Conservation (phyloP, 192 early-diverging fungal genomes). For the Umbelopsis sp. region DNA sequence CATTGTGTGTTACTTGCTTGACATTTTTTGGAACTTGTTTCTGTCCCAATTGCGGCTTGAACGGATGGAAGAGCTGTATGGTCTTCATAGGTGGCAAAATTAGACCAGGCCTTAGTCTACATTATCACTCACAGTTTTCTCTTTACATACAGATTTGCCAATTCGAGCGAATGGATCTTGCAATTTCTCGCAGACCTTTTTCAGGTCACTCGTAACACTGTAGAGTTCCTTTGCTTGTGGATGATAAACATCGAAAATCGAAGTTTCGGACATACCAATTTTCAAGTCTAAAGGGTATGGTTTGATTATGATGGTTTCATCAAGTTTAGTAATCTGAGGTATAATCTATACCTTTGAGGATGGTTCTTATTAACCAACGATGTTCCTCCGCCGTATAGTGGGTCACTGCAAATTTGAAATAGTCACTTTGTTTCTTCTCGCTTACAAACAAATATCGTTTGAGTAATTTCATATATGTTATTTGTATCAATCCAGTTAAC, state of each 20-base stretch:
- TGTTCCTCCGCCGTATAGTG: constrained; percentile 69
- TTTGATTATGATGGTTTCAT: not conserved
- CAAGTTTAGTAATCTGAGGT: not conserved
- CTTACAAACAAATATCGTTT: not conserved
- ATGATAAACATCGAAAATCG: constrained; percentile 67
- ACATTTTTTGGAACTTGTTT: constrained; percentile 49
- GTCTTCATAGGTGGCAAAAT: constrained; percentile 31
- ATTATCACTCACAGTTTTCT: not conserved
- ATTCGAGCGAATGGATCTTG: constrained; percentile 43
- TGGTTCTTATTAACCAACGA: constrained; percentile 75
- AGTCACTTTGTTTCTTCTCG: constrained; percentile 20
- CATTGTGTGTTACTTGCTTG: constrained; percentile 44
- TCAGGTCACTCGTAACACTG: constrained; percentile 66
- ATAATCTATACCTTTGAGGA: constrained; percentile 62
- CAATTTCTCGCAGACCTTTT: constrained; percentile 57
- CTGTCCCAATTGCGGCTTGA: constrained; percentile 71
- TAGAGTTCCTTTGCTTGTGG: constrained; percentile 68
- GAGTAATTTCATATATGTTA: not conserved
- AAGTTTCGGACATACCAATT: constrained; percentile 72
- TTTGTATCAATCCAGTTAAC: not conserved
- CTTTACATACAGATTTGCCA: not conserved
- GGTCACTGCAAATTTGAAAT: constrained; percentile 56
- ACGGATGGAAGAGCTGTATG: constrained; percentile 58
- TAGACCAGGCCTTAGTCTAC: not conserved
- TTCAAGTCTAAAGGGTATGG: constrained; percentile 56